phyloP scores from a whole-genome alignment of 257 asterid genomes.

The Fraxinus quadrangulata region DNA sequence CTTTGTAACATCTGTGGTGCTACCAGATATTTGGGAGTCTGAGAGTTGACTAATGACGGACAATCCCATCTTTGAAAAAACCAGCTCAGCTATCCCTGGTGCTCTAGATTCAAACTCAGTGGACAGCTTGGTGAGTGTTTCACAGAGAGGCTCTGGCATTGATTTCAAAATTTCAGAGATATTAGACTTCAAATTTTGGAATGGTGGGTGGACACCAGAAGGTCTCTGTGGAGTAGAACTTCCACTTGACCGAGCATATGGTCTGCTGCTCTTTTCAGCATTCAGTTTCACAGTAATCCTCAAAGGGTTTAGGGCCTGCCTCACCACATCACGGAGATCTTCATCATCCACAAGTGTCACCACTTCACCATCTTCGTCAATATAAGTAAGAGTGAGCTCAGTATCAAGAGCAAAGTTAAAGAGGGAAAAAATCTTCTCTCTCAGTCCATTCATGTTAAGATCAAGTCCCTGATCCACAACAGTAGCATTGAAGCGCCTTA shows the following conservation, averaged over 20 bases:
- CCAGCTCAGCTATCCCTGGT: slow-evolving; percentile 47
- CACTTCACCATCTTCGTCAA: slow-evolving; percentile 75
- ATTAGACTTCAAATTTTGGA: slow-evolving; percentile 34
- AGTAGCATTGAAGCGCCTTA: slow-evolving; percentile 73
- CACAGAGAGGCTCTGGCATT: slow-evolving; percentile 59
- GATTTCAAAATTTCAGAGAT: slow-evolving; percentile 46
- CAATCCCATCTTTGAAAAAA: slow-evolving; percentile 47
- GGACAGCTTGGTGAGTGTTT: slow-evolving; percentile 41
- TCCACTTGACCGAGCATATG: slow-evolving; percentile 40
- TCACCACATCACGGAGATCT: slow-evolving; percentile 75
- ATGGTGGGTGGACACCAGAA: slow-evolving; percentile 33
- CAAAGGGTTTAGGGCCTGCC: slow-evolving; percentile 73
- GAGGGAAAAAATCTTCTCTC: slow-evolving; percentile 61
- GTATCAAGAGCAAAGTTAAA: slow-evolving; percentile 55
- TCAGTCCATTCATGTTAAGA: slow-evolving; percentile 59
- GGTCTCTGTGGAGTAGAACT: slow-evolving; percentile 45
- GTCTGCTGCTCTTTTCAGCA: slow-evolving; percentile 29
- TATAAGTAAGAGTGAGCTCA: slow-evolving; percentile 60
- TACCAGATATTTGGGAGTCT: slow-evolving; percentile 40
- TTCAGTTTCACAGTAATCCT: slow-evolving; percentile 56
- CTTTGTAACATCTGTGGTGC: slow-evolving; percentile 28
- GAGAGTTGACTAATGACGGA: slow-evolving; percentile 45
- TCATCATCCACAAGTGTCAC: slow-evolving; percentile 80
- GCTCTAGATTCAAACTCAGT: slow-evolving; percentile 51
- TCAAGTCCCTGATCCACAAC: slow-evolving; percentile 41